phyloP scores from a whole-genome alignment of 148 eudicot species.

The Cornus kousa region DNA sequence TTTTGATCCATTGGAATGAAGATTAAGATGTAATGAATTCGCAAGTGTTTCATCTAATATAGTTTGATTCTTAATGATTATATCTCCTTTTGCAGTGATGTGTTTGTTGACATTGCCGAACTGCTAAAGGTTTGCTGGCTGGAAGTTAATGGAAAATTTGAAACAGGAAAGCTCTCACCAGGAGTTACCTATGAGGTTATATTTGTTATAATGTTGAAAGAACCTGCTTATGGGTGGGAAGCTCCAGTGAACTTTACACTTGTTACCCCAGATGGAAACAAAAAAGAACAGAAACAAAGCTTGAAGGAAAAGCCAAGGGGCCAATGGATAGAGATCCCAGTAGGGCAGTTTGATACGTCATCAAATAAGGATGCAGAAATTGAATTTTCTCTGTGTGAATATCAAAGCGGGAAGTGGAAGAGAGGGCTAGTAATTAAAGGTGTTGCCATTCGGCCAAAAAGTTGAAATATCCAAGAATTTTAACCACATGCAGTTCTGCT shows the following conservation, averaged over 20 bases:
- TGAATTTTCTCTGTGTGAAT: conserved; percentile 63
- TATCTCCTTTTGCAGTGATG: conserved; percentile 40
- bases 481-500: no score
- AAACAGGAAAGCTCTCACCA: conserved; percentile 43
- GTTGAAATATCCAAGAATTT: no score
- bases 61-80: not conserved
- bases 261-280: conserved; percentile 52
- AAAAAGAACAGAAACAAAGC: conserved; percentile 47
- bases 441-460: conserved; percentile 26
- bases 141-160: conserved; percentile 60
- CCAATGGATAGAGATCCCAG: conserved; percentile 59
- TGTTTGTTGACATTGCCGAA: conserved; percentile 42
- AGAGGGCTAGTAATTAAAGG: conserved; percentile 62
- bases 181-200: conserved; percentile 44
- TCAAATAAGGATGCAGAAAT: conserved; percentile 43
- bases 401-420: conserved; percentile 68
- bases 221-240: conserved; percentile 59
- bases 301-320: conserved; percentile 52
- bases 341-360: conserved; percentile 43
- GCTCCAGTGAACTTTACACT: conserved; percentile 64
- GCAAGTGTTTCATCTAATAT: not conserved
- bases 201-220: conserved; percentile 53
- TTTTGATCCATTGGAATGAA: no score
- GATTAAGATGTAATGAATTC: not conserved
- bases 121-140: conserved; percentile 66